Base-by-base conservation (phyloP, 768 basidiomycete genomes). In the Boletus rubescentipes region DNA sequence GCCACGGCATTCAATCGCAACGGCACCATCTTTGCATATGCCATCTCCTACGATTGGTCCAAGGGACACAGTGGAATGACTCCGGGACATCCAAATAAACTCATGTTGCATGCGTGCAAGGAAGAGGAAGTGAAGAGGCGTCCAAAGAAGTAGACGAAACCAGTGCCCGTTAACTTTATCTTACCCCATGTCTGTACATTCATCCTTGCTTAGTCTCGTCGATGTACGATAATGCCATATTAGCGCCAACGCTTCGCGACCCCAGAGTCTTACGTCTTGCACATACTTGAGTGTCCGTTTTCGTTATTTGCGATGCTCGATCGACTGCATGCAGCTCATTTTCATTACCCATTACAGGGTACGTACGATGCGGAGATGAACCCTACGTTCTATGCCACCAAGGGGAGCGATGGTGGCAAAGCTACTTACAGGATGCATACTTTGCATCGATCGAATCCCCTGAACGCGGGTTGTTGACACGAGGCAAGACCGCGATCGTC, bases 41-140 rank as follows among this genome's bases (percentile, higher is more conserved):
- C 93, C 1, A 72, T 96, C 21, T 93, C 92, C 12, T 96, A 96
- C 59, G 93, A 96, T 65, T 96, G 93, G 93, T 89, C 87, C 15
- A 93, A 93, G 67, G 92, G 93, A 9, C 89, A 93, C 68, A 84
- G 85, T 12, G 93, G 93, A 20, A 91, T 88, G 80, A 87, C 87
- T 5, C 77, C 81, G 3, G 75, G 76, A 9, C 72, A 73, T 48
- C 83, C 86, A 16, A 92, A 91, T 74, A 91, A 93, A 71, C 69
- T 93, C 61, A 87, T 89, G 83, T 65, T 93, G 61, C 90, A 92
- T 65, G 84, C 85, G 20, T 88, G 87, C 76, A 91, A 91, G 70
- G 89, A 93, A 46, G 91, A 93, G 20, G 91, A 93, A 71, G 87
- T 92, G 51, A 89, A 82, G 73, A 87, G 87, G 75, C 75, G 79